phyloP scores from a whole-genome alignment of 768 basidiomycete species.

The Psilocybe sp. region DNA sequence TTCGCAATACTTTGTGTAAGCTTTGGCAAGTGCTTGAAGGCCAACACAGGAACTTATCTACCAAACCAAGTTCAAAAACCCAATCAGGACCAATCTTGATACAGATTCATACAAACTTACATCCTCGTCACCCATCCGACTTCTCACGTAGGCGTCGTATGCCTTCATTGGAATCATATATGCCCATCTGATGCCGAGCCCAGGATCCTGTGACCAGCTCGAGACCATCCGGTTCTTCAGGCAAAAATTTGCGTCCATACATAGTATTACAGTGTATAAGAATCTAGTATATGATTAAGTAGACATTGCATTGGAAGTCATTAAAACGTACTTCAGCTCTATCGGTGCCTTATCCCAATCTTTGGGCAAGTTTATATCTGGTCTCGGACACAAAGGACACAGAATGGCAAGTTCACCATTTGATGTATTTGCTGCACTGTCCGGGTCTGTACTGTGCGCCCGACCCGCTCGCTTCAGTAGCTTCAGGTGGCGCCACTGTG shows the following conservation, averaged over 20 bases:
- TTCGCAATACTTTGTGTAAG: conserved; percentile 2
- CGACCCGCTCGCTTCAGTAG: conserved; percentile 20
- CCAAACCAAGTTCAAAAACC: no score
- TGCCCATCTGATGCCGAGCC: conserved; percentile 3
- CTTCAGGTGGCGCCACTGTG: conserved; percentile 18
- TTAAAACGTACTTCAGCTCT: no score
- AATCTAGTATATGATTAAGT: no score
- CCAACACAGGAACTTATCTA: conserved; percentile 14
- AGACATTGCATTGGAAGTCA: no score
- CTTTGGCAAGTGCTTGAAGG: conserved; percentile 11
- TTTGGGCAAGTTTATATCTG: conserved; percentile 14
- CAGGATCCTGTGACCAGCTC: conserved; percentile 8
- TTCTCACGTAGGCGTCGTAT: conserved; percentile 10
- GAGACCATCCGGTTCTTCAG: conserved; percentile 10
- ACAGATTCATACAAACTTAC: conserved; percentile 1
- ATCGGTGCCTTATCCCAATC: conserved; percentile 12
- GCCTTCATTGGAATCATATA: conserved; percentile 7
- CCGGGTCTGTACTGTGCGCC: conserved; percentile 12
- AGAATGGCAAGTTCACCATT: conserved; percentile 16
- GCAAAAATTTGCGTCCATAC: conserved; percentile 12
- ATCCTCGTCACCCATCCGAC: conserved; percentile 4
- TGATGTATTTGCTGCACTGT: conserved; percentile 2
- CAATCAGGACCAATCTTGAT: no score
- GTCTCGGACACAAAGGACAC: conserved; percentile 25
- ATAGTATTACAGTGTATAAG: conserved; percentile 8